Base-by-base conservation (phyloP, 2,329 filamentous ascomycete genomes). In the Pseudogymnoascus sp. region DNA sequence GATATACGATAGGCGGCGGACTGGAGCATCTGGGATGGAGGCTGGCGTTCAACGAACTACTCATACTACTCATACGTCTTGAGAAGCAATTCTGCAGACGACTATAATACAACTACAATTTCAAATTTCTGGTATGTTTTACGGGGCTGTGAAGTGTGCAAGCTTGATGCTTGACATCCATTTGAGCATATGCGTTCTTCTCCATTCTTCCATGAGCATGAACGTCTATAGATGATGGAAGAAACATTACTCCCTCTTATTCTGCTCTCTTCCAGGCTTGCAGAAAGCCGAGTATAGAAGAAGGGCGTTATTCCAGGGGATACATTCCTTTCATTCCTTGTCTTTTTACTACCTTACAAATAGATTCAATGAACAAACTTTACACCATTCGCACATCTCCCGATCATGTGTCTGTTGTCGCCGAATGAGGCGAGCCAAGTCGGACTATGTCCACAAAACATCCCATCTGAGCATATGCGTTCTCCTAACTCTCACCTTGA, bases 121-220 rank as follows among this genome's bases (percentile, higher is more conserved):
- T 28, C 16, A 37, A 28, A 40, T n/a, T 19, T 63, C 16, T 26
- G 24, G 33, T 65, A 50, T 43, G 31, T 65, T 26, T 19, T 33
- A n/a, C n/a, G 24, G 31, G 11, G 11, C 12, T 35, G 2, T 7
- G 40, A 33, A 16, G 24, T n/a, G 24, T 24, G 14, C 26, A 24
- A 38, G 62, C 33, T 59, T 40, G 50, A 16, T 35, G 10, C 35
- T 38, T 14, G 28, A 50, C 26, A 65, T 60, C 72, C 72, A 73
- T 73, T 66, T 72, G 69, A 74, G 72, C 72, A 74, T 74, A 73
- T 74, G 69, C 72, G 68, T 70, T 71, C 68, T 69, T 69, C 70
- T 65, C 65, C 65, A 64, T 60, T 66, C 60, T 64, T 68, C 69
- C 64, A 69, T 71, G 66, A 69, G 71, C 69, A 56, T 67, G 71